A percentile compares a stretch with the other conserved stretches of the same genome.
These are phyloP conservation scores for Scutellaria barbata DNA, from an alignment of 257 asterid genomes.

Conservation along the genomic window DNA sequence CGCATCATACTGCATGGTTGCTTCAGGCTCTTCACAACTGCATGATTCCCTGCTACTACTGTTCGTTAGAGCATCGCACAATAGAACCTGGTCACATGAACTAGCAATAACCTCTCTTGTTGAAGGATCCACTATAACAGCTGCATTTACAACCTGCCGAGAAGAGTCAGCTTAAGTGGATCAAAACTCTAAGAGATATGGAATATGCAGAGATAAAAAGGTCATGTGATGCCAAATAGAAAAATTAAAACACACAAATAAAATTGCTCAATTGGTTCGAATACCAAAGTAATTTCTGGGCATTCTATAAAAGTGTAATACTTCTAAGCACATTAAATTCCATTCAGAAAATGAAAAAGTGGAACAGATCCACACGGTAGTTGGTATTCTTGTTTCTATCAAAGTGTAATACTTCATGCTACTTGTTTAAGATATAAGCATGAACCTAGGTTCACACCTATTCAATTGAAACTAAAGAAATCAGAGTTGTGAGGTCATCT, in stretches of 20 bases:
- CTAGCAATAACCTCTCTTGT: conserved; percentile 69
- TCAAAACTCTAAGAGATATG: neutral
- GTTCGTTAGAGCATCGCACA: conserved; percentile 33
- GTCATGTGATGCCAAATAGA: neutral
- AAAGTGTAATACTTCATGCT: too few relatives aligned
- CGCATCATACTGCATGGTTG: conserved; percentile 26
- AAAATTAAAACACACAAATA: neutral
- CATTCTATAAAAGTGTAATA: neutral
- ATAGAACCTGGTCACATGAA: conserved; percentile 63
- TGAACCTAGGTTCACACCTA: too few relatives aligned
- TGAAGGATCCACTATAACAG: conserved; percentile 91
- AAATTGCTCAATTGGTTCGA: conserved; percentile 3
- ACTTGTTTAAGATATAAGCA: too few relatives aligned
- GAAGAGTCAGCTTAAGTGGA: conserved; percentile 30
- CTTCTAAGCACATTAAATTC: neutral
- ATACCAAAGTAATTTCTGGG: neutral
- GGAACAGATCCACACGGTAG: neutral
- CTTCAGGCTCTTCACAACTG: conserved; percentile 38
- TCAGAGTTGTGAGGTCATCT: conserved; percentile 17
- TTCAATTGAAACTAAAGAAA: neutral
- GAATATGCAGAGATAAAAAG: neutral
- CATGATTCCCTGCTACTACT: conserved; percentile 36
- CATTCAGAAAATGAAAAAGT: neutral
- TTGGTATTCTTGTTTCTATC: neutral
- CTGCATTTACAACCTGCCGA: conserved; percentile 78